Evolutionary conservation across 768 basidiomycete genomes (phyloP).

Genomic region (Mycena sanguinolenta): DNA sequence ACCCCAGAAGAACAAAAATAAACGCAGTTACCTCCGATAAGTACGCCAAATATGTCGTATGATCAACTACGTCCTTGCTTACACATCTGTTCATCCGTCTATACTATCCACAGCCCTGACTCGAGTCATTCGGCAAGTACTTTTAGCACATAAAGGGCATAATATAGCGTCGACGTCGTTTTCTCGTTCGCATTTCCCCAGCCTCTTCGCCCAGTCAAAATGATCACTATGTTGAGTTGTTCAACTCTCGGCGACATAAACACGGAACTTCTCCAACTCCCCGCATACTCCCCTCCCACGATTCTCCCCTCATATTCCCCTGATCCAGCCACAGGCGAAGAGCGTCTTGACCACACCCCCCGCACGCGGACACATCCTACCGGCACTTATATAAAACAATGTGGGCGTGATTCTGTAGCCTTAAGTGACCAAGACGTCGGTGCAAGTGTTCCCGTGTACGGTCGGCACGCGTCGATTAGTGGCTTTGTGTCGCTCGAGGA

Average conservation of each 20-base stretch:
- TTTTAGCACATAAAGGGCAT: conserved; percentile 33
- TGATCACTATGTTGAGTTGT: neutral
- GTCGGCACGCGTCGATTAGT: conserved; percentile 54
- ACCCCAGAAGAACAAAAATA: too few species aligned
- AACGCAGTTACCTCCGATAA: too few species aligned
- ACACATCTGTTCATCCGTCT: conserved; percentile 1
- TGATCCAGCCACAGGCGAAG: conserved; percentile 65
- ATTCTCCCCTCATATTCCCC: conserved; percentile 72
- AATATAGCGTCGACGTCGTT: neutral
- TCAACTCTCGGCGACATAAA: neutral
- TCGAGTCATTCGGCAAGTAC: conserved; percentile 8
- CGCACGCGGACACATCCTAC: conserved; percentile 39
- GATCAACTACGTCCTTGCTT: conserved; percentile 1
- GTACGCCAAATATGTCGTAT: too few species aligned
- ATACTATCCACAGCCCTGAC: conserved; percentile 11
- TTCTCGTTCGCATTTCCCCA: neutral
- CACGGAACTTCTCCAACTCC: conserved; percentile 45
- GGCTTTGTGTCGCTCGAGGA: conserved; percentile 61
- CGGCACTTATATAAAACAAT: conserved; percentile 56
- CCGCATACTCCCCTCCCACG: conserved; percentile 66
- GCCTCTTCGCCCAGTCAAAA: neutral
- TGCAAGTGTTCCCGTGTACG: conserved; percentile 56
- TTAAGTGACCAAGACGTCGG: conserved; percentile 62
- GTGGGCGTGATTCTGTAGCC: conserved; percentile 55
- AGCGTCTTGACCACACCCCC: conserved; percentile 65